phyloP scores from a whole-genome alignment of 139 green algal genomes.

The Haematococcus lacustris region DNA sequence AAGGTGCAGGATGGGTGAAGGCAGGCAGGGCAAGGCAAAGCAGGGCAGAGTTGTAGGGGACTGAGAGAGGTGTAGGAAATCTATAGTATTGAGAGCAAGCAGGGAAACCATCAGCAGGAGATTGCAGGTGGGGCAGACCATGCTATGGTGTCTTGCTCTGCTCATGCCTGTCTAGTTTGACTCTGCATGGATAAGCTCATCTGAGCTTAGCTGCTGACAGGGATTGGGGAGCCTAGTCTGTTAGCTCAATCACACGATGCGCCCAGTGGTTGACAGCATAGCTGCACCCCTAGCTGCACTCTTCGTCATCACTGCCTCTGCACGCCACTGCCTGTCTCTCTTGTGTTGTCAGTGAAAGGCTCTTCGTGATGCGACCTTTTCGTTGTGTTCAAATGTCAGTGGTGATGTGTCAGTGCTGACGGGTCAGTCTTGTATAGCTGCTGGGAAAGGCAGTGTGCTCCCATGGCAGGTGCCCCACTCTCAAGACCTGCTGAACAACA shows the following conservation, averaged over 20 bases:
- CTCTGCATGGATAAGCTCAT: background rate
- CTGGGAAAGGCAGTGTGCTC: background rate
- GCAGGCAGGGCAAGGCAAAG: background rate
- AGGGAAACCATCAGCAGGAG: background rate
- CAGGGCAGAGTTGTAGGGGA: background rate
- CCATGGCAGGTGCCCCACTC: constrained; percentile 49
- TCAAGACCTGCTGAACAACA: constrained; percentile 64
- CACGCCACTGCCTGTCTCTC: background rate
- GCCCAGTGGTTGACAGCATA: no score
- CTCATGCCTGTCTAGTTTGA: background rate
- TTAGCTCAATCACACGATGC: background rate
- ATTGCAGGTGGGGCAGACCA: background rate
- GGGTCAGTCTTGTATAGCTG: background rate
- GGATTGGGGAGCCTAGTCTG: background rate
- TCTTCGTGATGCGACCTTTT: background rate
- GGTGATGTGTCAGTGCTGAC: background rate
- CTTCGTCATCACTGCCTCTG: no score
- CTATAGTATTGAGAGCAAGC: background rate
- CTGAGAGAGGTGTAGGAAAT: background rate
- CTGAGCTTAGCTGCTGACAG: background rate
- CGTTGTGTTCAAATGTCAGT: background rate
- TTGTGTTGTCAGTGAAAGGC: background rate
- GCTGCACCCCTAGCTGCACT: no score
- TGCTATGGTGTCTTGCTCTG: no score
- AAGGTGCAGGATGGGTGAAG: background rate